Percentiles rank a stretch among this genome's conserved stretches.
Conservation (phyloP, 352 stramenopile species). For the Thalassiosira exigua region DNA sequence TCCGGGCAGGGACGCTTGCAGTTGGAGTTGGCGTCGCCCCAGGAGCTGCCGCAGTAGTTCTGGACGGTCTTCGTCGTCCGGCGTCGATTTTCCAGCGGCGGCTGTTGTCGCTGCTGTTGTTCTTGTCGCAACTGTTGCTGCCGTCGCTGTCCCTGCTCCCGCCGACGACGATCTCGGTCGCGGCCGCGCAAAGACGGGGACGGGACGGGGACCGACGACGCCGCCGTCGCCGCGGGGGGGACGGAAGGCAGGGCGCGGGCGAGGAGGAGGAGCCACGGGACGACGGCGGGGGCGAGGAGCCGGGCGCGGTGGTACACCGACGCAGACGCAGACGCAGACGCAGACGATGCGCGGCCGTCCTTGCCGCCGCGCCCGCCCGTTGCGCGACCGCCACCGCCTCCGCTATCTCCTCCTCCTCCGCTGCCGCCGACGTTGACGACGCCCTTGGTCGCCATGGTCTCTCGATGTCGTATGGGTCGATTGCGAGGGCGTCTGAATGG, state of each 20-base stretch:
- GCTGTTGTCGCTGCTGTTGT: neutral
- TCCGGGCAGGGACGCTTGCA: slow-evolving; percentile 36
- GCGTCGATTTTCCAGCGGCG: neutral
- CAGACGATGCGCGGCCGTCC: too few species aligned
- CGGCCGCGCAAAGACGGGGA: neutral
- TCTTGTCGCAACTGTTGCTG: neutral
- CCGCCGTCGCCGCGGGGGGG: neutral
- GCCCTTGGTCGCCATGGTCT: neutral
- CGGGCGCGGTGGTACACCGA: slow-evolving; percentile 40
- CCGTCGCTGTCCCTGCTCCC: too few species aligned
- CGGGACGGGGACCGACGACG: neutral
- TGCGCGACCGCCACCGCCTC: too few species aligned
- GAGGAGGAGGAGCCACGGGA: slow-evolving; percentile 31
- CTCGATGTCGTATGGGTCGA: too few species aligned
- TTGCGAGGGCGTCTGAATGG: too few species aligned
- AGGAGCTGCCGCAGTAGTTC: slow-evolving; percentile 55
- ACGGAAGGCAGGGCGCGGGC: neutral
- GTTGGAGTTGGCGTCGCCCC: slow-evolving; percentile 34
- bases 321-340: too few species aligned
- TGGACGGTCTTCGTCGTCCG: slow-evolving; percentile 10
- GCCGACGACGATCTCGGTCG: too few species aligned
- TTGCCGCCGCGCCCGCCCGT: too few species aligned
- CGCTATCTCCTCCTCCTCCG: too few species aligned
- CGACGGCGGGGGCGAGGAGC: slow-evolving; percentile 29
- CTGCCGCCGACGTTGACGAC: too few species aligned